Base-by-base conservation (phyloP, 805 yeast genomes). In the Teunomyces kruisii region DNA sequence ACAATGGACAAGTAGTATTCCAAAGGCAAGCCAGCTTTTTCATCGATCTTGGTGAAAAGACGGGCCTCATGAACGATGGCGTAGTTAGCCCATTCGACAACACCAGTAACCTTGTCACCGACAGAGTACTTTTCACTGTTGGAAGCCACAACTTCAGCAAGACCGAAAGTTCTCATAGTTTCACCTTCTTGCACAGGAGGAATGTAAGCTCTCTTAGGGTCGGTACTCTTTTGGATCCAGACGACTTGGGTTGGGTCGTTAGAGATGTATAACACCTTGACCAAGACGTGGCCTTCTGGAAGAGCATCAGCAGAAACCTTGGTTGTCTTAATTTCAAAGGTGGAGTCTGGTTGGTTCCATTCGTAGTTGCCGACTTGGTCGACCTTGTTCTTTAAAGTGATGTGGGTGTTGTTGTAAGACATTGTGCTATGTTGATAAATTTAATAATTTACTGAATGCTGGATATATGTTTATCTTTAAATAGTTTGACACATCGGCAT, bases 61-160 rank as follows among this genome's bases (percentile, higher is more conserved):
- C 42, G 46, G 6, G 50, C 32, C 31, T 62, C 67, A 13, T 47
- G 32, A 14, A 14, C 47, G 32, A 14, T 61, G 26, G 59, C 48
- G 54, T 79, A 75, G 16, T 79, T 74, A 9, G 76, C 53, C 86
- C 86, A 81, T 32, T 65, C 63, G 9, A 74, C 42, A 16, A 52
- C 29, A 26, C 74, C 73, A 26, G 57, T 51, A 24, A 81, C 68
- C 19, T 58, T 53, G 40, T 75, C 80, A 45, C 82, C 86, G 10
- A 48, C 71, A 35, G 56, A 44, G 52, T 55, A 78, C 19, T 66
- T 64, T 17, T 51, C 50, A 26, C 72, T 59, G 42, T 72, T 76
- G 33, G 82, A 74, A 27, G 69, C 73, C 9, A 81, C 43, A 7
- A 83, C 75, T 50, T 74, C 66, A 12, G 68, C 83, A 29, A 82